These are phyloP conservation scores for Cladorrhinum samala DNA, from an alignment of 495 filamentous ascomycete genomes.

Conservation along the genomic window DNA sequence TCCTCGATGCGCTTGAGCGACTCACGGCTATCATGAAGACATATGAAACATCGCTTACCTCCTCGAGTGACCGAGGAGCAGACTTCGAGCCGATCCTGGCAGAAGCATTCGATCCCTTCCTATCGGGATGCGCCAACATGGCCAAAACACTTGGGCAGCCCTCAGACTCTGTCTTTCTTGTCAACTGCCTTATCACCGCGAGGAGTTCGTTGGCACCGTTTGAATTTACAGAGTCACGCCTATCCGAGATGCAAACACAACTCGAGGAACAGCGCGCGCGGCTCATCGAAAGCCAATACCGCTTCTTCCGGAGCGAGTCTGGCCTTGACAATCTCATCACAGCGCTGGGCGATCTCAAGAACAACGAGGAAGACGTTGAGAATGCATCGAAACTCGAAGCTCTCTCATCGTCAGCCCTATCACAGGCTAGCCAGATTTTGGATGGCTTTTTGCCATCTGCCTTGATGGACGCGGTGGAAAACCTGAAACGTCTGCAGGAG, in stretches of 20 bases:
- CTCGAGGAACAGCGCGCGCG: slow-evolving; percentile 35
- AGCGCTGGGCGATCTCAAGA: slow-evolving; percentile 42
- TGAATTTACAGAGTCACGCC: slow-evolving; percentile 45
- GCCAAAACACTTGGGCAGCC: slow-evolving; percentile 53
- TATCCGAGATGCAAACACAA: slow-evolving; percentile 39
- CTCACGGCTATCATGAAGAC: slow-evolving; percentile 71
- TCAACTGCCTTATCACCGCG: slow-evolving; percentile 71
- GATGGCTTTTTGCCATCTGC: slow-evolving; percentile 91
- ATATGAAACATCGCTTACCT: slow-evolving; percentile 71
- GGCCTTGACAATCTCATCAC: slow-evolving; percentile 64
- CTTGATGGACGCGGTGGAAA: slow-evolving; percentile 81
- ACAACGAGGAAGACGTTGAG: slow-evolving; percentile 31
- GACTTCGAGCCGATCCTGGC: slow-evolving; percentile 76
- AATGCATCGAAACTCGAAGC: slow-evolving; percentile 37
- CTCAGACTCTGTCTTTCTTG: slow-evolving; percentile 63
- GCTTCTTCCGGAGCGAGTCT: slow-evolving; percentile 66
- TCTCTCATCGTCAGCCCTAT: slow-evolving; percentile 59
- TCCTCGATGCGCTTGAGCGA: slow-evolving; percentile 71
- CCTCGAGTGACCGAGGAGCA: slow-evolving; percentile 45
- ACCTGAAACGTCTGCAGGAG: slow-evolving; percentile 66
- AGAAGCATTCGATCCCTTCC: slow-evolving; percentile 81
- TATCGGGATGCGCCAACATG: slow-evolving; percentile 65
- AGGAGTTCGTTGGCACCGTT: slow-evolving; percentile 46
- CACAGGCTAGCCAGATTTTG: slow-evolving; percentile 63
- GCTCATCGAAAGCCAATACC: slow-evolving; percentile 56